A percentile compares a stretch with the other conserved stretches of the same genome.
phyloP scores from a whole-genome alignment of 371 early-diverging fungal species.

The Mucor racemosus region DNA sequence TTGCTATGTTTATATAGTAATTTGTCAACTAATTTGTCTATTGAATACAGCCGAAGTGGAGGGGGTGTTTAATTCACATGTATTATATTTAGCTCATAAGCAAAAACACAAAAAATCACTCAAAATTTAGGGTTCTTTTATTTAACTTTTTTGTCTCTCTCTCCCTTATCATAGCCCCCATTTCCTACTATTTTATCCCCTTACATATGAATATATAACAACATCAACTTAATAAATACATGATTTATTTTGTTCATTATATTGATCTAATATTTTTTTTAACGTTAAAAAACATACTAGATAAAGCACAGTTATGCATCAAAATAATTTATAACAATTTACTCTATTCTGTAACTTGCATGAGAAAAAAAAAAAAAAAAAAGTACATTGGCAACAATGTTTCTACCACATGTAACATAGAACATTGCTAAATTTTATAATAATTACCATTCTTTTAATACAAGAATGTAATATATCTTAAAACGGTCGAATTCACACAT shows the following conservation, averaged over 20 bases:
- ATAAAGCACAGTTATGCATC: too few species aligned
- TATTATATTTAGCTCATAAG: not conserved
- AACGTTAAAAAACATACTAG: too few species aligned
- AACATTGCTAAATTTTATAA: not conserved
- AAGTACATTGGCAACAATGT: not conserved
- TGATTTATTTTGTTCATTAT: too few species aligned
- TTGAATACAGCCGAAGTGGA: constrained; percentile 31
- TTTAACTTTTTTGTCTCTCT: not conserved
- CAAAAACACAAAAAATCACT: not conserved
- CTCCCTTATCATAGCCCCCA: not conserved
- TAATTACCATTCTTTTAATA: not conserved
- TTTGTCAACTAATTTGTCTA: too few species aligned
- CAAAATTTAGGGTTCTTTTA: too few species aligned
- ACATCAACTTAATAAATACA: not conserved
- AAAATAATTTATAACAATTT: not conserved
- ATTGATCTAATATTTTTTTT: too few species aligned
- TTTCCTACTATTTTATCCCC: not conserved
- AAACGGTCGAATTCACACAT: not conserved
- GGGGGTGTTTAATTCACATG: constrained; percentile 37
- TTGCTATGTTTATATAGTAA: too few species aligned
- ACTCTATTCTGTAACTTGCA: not conserved
- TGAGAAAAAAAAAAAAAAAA: not conserved
- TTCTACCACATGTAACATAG: not conserved
- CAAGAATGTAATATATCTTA: constrained; percentile 18
- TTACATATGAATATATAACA: not conserved